A percentile compares a stretch with the other conserved stretches of the same genome.
Evolutionary conservation across 2,329 filamentous ascomycete genomes (phyloP).

Genomic region (Cordyceps cicadae): DNA sequence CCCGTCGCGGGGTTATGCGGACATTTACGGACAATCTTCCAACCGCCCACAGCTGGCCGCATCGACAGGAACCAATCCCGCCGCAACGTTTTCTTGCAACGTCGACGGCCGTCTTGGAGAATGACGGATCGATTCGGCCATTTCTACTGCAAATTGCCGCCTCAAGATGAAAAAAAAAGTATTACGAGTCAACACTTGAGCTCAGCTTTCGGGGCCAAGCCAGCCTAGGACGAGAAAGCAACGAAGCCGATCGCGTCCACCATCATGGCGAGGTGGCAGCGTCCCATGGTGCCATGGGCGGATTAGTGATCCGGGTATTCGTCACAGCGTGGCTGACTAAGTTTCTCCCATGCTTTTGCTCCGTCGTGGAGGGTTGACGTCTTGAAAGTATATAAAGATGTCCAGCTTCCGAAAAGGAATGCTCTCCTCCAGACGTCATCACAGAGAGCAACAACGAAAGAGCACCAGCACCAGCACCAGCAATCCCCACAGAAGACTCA

Average conservation of each 20-base stretch:
- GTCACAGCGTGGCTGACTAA: neutral
- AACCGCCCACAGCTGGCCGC: neutral
- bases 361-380: neutral
- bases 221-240: neutral
- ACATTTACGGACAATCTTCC: neutral
- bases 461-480: too few relatives aligned
- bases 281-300: neutral
- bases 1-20: slow-evolving; percentile 3
- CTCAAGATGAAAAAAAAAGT: neutral
- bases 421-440: neutral
- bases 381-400: neutral
- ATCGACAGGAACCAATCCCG: too few relatives aligned
- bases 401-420: neutral
- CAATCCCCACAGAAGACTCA: neutral
- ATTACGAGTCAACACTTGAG: neutral
- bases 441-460: neutral
- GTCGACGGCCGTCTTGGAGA: neutral
- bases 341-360: neutral
- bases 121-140: neutral
- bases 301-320: neutral
- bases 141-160: neutral
- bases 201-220: neutral
- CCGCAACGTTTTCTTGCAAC: neutral
- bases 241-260: neutral
- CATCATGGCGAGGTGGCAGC: neutral